Evolutionary conservation across 75 land plant genomes (phyloP), one percentile per base, ranked within the genome.

Genomic region (Isoetes taiwanensis): DNA sequence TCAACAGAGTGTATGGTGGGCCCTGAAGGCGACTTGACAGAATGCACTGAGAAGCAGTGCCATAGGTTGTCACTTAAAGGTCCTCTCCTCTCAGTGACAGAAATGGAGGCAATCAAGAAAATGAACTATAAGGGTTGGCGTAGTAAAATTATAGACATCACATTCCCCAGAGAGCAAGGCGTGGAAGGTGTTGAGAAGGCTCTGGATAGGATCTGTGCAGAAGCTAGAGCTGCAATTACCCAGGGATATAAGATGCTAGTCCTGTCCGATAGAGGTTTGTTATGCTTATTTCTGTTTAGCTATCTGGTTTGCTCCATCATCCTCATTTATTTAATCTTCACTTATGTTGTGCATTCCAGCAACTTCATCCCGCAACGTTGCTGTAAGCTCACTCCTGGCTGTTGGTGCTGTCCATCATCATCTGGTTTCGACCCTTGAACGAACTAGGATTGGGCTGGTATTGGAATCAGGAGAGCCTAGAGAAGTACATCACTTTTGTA

Each of bases 1-100:
- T 94, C 99, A 48, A 94, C 84, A 70, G 82, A 85, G 65, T 94
- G 99, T 62, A 94, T 94, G 99, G 79, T 94, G 54, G 99, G 99
- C 31, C 99, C 99, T 19, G 99, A 94, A 69, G 99, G 99, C 34
- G 99, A 89, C 43, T 68, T 94, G 4, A 86, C 99, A 53, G 96
- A 89, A 65, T 81, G 84, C 24, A 82, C 79, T 29, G 99, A 94
- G 58, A 76, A 76, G 58, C 99, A 94, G 66, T 94, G 96, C 62
- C 80, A 80, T 48, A 81, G 99, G 3, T 76, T 94, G 4, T 78
- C 91, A 14, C 72, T 94, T 2, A 85, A 85, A 43, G 80, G 91
- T 2, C 99, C 99, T 60, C 75, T 94, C 25, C 57, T 94, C 29
- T 69, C 90, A 38, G 69, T 80, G 42, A 79, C 80, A 34, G 91